A percentile compares a stretch with the other conserved stretches of the same genome.
These are phyloP conservation scores for Scheffersomyces illinoinensis DNA, from an alignment of 1,139 yeast species.

Conservation along the genomic window DNA sequence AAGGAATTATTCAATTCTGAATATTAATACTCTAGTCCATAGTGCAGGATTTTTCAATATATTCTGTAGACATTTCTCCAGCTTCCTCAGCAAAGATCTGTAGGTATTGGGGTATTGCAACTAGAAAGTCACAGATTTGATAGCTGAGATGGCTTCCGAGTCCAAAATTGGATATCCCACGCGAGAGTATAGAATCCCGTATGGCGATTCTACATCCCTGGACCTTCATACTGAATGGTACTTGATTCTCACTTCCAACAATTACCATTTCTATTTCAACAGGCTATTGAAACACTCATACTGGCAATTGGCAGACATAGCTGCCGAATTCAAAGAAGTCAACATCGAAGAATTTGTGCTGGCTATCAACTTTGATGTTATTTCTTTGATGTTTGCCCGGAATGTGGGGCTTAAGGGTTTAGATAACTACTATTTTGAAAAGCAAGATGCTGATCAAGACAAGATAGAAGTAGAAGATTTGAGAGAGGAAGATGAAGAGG, in stretches of 20 bases:
- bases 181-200: neutral
- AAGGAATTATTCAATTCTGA: neutral
- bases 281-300: constrained; percentile 18
- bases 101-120: neutral
- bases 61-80: neutral
- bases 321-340: constrained; percentile 10
- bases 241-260: constrained; percentile 28
- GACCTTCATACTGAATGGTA: constrained; percentile 23
- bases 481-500: constrained; percentile 7
- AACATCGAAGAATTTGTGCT: constrained; percentile 17
- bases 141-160: neutral
- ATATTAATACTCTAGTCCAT: too few species aligned
- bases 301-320: constrained; percentile 37
- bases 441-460: constrained; percentile 2
- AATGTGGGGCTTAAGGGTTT: constrained; percentile 26
- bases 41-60: neutral
- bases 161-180: neutral
- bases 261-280: constrained; percentile 36
- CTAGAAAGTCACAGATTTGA: neutral
- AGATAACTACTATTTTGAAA: neutral
- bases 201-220: neutral
- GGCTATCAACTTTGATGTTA: constrained; percentile 31
- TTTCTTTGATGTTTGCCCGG: constrained; percentile 32
- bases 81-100: neutral
- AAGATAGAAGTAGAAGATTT: constrained; percentile 3